Conservation (phyloP, 108 stramenopile species). For the Skeletonema marinoi region DNA sequence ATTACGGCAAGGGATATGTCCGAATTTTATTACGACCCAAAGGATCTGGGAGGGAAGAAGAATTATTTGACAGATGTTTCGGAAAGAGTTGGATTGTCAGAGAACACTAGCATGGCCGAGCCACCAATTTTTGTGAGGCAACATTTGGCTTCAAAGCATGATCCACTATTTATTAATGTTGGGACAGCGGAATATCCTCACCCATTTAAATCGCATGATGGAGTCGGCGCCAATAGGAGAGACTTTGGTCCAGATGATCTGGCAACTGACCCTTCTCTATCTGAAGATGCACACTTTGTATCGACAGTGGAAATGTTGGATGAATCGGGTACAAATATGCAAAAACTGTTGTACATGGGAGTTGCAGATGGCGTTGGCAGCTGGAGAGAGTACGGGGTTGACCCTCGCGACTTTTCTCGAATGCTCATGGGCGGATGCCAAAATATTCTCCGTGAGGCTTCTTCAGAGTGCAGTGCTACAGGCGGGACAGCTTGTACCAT, state of each 20-base stretch:
- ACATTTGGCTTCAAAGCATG: constrained; percentile 67
- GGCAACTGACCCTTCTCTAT: constrained; percentile 69
- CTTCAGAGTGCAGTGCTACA: constrained; percentile 30
- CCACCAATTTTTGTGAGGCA: constrained; percentile 73
- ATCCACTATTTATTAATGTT: constrained; percentile 76
- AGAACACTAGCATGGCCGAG: constrained; percentile 86
- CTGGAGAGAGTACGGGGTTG: constrained; percentile 94
- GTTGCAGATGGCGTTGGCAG: constrained; percentile 97
- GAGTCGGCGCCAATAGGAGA: constrained; percentile 69
- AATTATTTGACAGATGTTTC: constrained; percentile 84
- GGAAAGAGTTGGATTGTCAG: constrained; percentile 85
- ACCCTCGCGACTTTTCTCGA: constrained; percentile 89
- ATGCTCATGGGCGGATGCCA: constrained; percentile 85
- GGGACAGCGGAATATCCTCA: constrained; percentile 89
- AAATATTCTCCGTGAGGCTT: constrained; percentile 64
- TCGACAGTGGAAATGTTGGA: constrained; percentile 60
- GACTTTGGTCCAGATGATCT: constrained; percentile 72
- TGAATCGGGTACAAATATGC: constrained; percentile 59
- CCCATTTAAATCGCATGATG: constrained; percentile 87
- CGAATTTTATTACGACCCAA: constrained; percentile 80
- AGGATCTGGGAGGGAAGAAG: constrained; percentile 93
- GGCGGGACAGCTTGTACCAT: constrained; percentile 54
- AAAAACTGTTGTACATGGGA: constrained; percentile 83
- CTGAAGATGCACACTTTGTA: constrained; percentile 90
- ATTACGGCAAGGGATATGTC: constrained; percentile 89